Evolutionary conservation across 2,329 filamentous ascomycete species (phyloP).

Genomic region (Dissoconium aciculare): DNA sequence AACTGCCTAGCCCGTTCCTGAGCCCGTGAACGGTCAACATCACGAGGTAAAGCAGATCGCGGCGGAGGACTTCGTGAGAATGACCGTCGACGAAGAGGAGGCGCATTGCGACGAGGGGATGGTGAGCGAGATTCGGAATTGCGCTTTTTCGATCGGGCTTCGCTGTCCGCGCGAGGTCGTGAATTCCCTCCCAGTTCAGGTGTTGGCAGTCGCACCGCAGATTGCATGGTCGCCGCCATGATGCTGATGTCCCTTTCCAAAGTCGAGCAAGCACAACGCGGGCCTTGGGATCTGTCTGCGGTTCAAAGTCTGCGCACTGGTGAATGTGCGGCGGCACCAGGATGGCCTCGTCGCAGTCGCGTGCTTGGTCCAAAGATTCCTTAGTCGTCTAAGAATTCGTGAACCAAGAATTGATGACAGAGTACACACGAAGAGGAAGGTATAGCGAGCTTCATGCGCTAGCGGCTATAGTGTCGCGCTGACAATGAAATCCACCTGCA

Average conservation of each 20-base stretch:
- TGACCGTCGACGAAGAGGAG: conserved; percentile 18
- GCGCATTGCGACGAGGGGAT: conserved; percentile 22
- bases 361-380: too few species aligned
- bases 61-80: conserved; percentile 21
- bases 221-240: conserved; percentile 16
- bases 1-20: conserved; percentile 39
- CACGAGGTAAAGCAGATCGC: conserved; percentile 29
- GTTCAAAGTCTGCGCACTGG: too few species aligned
- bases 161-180: conserved; percentile 19
- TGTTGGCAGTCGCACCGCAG: conserved; percentile 17
- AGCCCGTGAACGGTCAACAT: conserved; percentile 36
- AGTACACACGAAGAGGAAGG: too few species aligned
- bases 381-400: too few species aligned
- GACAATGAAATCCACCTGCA: too few species aligned
- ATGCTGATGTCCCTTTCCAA: conserved; percentile 4
- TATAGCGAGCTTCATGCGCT: too few species aligned
- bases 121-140: conserved; percentile 20
- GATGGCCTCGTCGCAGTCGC: too few species aligned
- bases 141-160: conserved; percentile 10
- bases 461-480: too few species aligned
- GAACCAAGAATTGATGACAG: too few species aligned
- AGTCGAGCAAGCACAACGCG: too few species aligned
- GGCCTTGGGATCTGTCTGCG: too few species aligned
- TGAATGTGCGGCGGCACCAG: too few species aligned
- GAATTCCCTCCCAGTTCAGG: conserved; percentile 12